Base-by-base conservation (phyloP, 371 early-diverging fungal species). In the Haplosporangium sp. region DNA sequence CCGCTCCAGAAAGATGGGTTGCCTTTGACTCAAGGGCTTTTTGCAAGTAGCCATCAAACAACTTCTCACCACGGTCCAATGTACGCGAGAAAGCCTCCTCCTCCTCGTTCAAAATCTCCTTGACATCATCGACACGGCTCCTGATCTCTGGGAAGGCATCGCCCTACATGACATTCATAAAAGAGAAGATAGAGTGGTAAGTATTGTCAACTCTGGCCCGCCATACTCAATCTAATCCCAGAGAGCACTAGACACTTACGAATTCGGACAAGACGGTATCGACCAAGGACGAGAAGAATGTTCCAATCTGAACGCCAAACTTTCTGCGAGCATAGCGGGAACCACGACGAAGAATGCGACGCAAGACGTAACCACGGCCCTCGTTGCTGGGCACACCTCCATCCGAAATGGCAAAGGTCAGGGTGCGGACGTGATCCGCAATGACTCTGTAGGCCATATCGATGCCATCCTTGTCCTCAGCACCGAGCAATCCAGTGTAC, bases 371-470 rank as follows among this genome's bases (percentile, higher is more conserved):
- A 67, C 99, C 99, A 74, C 99, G 94, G 43, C 99, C 99, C 79
- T 99, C 99, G 82, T 96, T 98, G 62, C 95, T 93, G 45, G 99
- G 99, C 23, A 95, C 88, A 70, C 99, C 97, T 53, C 97, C 97
- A 83, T 99, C 99, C 51, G 95, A 87, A 67, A 99, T 97, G 56
- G 99, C 94, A 83, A 99, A 96, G 10, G 99, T 94, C 70, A 99
- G 87, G 9, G 99, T 99, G 73, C 99, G 90, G 53, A 97, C 87
- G 81, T 99, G 99, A 88, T 99, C 99, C 59, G 99, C 99, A 69
- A 99, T 89, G 45, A 99, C 99, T 73, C 99, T 94, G 84, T 99
- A 99, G 29, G 99, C 99, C 83, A 97, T 97, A 83, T 99, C 99
- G 42, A 96, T 82, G 65, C 98, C 98, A 81, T 95, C 97, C 9